A percentile compares a stretch with the other conserved stretches of the same genome.
Conservation (phyloP, 1,284 basidiomycete genomes). For the Salmacisia buchloeana region DNA sequence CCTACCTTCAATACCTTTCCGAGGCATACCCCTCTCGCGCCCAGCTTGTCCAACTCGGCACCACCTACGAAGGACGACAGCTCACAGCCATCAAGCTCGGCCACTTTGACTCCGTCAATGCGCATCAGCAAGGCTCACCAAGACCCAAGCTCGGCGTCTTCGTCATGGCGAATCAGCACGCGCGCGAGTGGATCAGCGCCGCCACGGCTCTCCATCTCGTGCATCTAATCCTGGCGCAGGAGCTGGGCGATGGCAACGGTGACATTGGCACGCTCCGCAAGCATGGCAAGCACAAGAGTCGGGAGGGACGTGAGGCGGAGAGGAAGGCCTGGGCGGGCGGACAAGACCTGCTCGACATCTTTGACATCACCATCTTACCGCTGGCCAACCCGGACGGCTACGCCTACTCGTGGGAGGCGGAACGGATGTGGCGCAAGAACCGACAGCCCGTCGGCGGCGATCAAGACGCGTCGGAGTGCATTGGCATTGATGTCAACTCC, state of each 20-base stretch:
- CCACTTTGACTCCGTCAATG: background rate
- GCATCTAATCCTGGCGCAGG: background rate
- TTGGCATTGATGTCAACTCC: slow-evolving; percentile 67
- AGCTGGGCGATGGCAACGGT: background rate
- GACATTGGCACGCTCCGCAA: background rate
- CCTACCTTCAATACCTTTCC: background rate
- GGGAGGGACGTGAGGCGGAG: background rate
- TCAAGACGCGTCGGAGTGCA: slow-evolving; percentile 51
- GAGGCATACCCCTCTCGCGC: background rate
- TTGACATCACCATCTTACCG: slow-evolving; percentile 71
- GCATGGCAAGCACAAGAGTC: background rate
- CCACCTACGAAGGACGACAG: background rate
- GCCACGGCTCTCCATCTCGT: slow-evolving; percentile 4
- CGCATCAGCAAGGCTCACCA: too few relatives aligned
- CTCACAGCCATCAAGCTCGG: slow-evolving; percentile 7
- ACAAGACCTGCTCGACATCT: slow-evolving; percentile 57
- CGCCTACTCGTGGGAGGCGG: slow-evolving; percentile 58
- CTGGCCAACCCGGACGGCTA: slow-evolving; percentile 80
- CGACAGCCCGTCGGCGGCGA: slow-evolving; percentile 54
- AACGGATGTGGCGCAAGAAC: slow-evolving; percentile 80
- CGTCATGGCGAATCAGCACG: slow-evolving; percentile 6
- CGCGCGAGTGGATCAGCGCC: slow-evolving; percentile 6
- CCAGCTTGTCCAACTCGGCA: background rate
- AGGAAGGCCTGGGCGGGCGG: slow-evolving; percentile 12
- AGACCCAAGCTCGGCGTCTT: slow-evolving; percentile 3